These are phyloP conservation scores for Senna tora DNA, from an alignment of 306 rosid genomes.

Conservation along the genomic window DNA sequence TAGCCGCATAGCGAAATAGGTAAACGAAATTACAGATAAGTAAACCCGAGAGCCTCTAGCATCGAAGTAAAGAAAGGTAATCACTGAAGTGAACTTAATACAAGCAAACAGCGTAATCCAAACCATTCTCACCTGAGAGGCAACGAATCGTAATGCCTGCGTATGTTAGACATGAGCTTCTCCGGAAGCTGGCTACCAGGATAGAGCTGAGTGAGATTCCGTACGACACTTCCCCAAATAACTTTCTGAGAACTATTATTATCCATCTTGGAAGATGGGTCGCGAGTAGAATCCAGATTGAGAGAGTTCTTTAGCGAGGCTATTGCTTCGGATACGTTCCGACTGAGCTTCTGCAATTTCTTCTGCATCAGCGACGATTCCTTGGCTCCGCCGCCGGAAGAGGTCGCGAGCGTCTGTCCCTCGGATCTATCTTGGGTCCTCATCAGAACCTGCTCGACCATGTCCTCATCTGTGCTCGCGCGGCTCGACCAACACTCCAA, in stretches of 20 bases:
- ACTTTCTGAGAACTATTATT: conserved; percentile 56
- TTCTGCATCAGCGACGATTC: conserved; percentile 78
- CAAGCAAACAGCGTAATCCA: neutral
- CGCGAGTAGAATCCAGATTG: conserved; percentile 63
- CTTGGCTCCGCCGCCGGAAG: conserved; percentile 28
- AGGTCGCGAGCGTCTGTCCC: conserved; percentile 41
- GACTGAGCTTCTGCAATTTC: conserved; percentile 69
- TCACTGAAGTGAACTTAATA: conserved; percentile 18
- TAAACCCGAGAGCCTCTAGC: neutral
- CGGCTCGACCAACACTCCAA: conserved; percentile 93
- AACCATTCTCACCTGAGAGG: conserved; percentile 66
- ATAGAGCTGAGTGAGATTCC: conserved; percentile 78
- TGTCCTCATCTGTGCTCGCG: conserved; percentile 62
- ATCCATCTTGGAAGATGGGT: conserved; percentile 51
- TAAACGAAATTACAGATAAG: neutral
- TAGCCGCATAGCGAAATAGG: conserved; percentile 2
- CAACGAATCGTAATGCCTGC: conserved; percentile 84
- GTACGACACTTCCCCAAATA: conserved; percentile 77
- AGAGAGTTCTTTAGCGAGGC: conserved; percentile 76
- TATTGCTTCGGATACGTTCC: conserved; percentile 80
- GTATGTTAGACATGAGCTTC: conserved; percentile 77
- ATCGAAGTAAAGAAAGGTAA: neutral
- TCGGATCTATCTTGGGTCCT: conserved; percentile 65
- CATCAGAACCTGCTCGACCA: conserved; percentile 82
- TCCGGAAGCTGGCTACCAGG: conserved; percentile 94